These are phyloP conservation scores for Ceratobasidium sp. DNA, from an alignment of 1,284 basidiomycete species.

Conservation along the genomic window DNA sequence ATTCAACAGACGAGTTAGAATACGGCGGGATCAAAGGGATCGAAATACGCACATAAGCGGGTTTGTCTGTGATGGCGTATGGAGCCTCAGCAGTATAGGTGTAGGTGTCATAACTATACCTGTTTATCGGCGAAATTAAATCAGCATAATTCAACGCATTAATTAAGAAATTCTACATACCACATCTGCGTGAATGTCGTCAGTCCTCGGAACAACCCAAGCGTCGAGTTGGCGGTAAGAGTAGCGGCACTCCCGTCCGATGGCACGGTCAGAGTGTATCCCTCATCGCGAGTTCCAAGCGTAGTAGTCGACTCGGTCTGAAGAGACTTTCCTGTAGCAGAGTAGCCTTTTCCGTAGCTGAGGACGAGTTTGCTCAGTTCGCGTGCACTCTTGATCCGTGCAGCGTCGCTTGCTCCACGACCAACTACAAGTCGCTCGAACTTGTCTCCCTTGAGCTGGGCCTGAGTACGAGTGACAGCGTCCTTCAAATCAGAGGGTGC, in stretches of 20 bases:
- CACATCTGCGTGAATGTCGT: slow-evolving; percentile 85
- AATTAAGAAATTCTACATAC: slow-evolving; percentile 54
- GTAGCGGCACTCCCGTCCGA: slow-evolving; percentile 70
- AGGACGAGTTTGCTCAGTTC: slow-evolving; percentile 53
- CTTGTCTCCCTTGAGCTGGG: slow-evolving; percentile 62
- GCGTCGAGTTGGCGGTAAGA: slow-evolving; percentile 76
- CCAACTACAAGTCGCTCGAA: slow-evolving; percentile 67
- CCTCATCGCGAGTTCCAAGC: slow-evolving; percentile 73
- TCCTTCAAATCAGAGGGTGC: slow-evolving; percentile 65
- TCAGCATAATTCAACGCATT: background rate
- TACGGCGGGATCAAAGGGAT: background rate
- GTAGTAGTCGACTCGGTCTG: slow-evolving; percentile 69
- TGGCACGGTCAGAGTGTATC: slow-evolving; percentile 76
- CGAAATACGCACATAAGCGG: slow-evolving; percentile 70
- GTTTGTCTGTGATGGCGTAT: slow-evolving; percentile 69
- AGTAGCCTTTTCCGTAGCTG: slow-evolving; percentile 5
- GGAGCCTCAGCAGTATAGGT: slow-evolving; percentile 75
- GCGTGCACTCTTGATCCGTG: slow-evolving; percentile 54
- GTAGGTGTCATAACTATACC: slow-evolving; percentile 68
- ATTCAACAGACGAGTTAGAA: slow-evolving; percentile 15
- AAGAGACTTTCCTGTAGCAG: slow-evolving; percentile 36
- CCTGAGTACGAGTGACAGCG: slow-evolving; percentile 63
- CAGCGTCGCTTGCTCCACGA: slow-evolving; percentile 63
- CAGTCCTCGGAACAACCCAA: slow-evolving; percentile 85
- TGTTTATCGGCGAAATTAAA: slow-evolving; percentile 53